Evolutionary conservation across 2,329 filamentous ascomycete genomes (phyloP).

Genomic region (Cladophialophora carrionii): DNA sequence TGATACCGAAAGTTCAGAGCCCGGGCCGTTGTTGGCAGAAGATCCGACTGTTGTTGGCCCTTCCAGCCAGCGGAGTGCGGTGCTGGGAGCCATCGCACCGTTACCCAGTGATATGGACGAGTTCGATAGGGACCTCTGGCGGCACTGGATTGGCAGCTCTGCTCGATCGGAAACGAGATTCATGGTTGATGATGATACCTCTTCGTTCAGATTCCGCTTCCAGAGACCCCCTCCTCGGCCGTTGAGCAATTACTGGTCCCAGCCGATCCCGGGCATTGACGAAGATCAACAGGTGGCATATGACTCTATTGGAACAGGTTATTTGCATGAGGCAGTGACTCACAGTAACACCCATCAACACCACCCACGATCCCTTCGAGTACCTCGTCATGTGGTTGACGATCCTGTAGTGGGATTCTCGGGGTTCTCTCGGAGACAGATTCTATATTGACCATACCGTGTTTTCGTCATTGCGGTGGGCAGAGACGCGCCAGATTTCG

Average conservation of each 20-base stretch:
- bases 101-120: slow-evolving; percentile 6
- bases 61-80: neutral
- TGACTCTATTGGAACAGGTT: neutral
- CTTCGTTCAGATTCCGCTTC: neutral
- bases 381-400: slow-evolving; percentile 2
- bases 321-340: neutral
- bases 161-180: neutral
- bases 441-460: slow-evolving; percentile 25
- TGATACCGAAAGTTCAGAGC: neutral
- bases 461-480: neutral
- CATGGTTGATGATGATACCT: neutral
- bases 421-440: slow-evolving; percentile 27
- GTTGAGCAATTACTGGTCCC: neutral
- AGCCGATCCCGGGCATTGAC: neutral
- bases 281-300: neutral
- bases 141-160: neutral
- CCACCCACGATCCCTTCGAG: neutral
- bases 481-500: neutral
- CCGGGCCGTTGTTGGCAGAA: neutral
- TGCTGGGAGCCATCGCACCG: neutral
- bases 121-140: slow-evolving; percentile 14
- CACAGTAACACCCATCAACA: neutral
- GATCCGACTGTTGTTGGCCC: neutral
- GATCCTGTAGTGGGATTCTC: slow-evolving; percentile 18
- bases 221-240: neutral